A percentile compares a stretch with the other conserved stretches of the same genome.
These are phyloP conservation scores for Musa balbisiana DNA, from an alignment of 202 grass and related monocot species.

Conservation along the genomic window DNA sequence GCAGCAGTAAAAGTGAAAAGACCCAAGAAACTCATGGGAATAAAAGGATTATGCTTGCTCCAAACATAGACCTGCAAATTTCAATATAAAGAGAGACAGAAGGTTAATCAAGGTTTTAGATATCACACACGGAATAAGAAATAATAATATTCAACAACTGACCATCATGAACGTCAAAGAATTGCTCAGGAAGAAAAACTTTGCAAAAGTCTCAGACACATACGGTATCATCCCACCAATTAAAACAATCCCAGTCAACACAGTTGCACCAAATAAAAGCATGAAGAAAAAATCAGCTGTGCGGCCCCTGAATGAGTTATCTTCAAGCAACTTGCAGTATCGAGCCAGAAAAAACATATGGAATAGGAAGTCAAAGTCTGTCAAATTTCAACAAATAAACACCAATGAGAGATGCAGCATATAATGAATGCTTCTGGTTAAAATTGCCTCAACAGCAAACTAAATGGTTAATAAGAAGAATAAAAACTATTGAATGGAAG, in stretches of 20 bases:
- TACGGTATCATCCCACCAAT: slow-evolving; percentile 96
- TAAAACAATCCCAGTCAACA: slow-evolving; percentile 78
- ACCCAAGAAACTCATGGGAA: slow-evolving; percentile 98
- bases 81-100: neutral
- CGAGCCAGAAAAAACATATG: slow-evolving; percentile 99
- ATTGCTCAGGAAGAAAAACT: slow-evolving; percentile 94
- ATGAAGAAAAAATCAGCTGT: slow-evolving; percentile 98
- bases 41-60: slow-evolving; percentile 98
- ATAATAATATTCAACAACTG: neutral
- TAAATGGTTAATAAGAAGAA: no score
- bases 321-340: slow-evolving; percentile 97
- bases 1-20: slow-evolving; percentile 97
- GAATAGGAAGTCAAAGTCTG: slow-evolving; percentile 99
- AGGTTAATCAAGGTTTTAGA: neutral
- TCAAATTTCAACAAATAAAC: slow-evolving; percentile 14
- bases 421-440: neutral
- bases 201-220: slow-evolving; percentile 82
- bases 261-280: slow-evolving; percentile 93
- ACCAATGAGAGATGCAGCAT: neutral
- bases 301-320: slow-evolving; percentile 96
- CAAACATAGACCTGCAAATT: slow-evolving; percentile 84
- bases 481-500: no score
- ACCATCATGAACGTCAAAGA: slow-evolving; percentile 99
- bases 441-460: no score
- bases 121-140: neutral